These are phyloP conservation scores for Hydrangea macrophylla DNA, from an alignment of 148 eudicot genomes.

Conservation along the genomic window DNA sequence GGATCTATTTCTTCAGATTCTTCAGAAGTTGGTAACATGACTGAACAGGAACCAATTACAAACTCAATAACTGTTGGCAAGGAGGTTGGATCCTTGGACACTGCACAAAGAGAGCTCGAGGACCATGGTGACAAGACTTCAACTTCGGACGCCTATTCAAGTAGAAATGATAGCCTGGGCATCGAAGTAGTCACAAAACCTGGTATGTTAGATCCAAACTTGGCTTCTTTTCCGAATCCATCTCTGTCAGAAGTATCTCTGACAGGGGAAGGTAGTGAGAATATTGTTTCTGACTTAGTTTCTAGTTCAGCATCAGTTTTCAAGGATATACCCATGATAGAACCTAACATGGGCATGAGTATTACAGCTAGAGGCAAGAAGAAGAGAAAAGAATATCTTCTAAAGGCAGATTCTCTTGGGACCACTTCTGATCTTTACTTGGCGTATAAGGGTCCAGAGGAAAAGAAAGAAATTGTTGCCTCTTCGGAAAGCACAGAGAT, in stretches of 20 bases:
- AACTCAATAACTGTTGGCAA: slow-evolving; percentile 5
- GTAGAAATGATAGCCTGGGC: slow-evolving; percentile 17
- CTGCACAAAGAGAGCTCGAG: slow-evolving; percentile 11
- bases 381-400: slow-evolving; percentile 55
- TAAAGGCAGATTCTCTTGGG: slow-evolving; percentile 76
- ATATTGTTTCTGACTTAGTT: slow-evolving; percentile 19
- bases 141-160: slow-evolving; percentile 15
- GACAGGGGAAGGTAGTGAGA: slow-evolving; percentile 35
- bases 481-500: slow-evolving; percentile 25
- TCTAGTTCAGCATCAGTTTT: slow-evolving; percentile 38
- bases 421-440: slow-evolving; percentile 69
- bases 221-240: slow-evolving; percentile 23
- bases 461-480: slow-evolving; percentile 43
- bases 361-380: slow-evolving; percentile 41
- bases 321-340: slow-evolving; percentile 34
- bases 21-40: too few species aligned
- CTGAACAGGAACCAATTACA: too few species aligned
- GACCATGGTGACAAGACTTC: slow-evolving; percentile 26
- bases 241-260: slow-evolving; percentile 25
- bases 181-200: slow-evolving; percentile 29
- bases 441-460: slow-evolving; percentile 86
- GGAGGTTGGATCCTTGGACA: slow-evolving; percentile 19
- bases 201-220: slow-evolving; percentile 27
- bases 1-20: too few species aligned
- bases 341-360: slow-evolving; percentile 41